These are phyloP conservation scores for Aspergillus clavatus DNA, from an alignment of 2,329 filamentous ascomycete species.

Conservation along the genomic window DNA sequence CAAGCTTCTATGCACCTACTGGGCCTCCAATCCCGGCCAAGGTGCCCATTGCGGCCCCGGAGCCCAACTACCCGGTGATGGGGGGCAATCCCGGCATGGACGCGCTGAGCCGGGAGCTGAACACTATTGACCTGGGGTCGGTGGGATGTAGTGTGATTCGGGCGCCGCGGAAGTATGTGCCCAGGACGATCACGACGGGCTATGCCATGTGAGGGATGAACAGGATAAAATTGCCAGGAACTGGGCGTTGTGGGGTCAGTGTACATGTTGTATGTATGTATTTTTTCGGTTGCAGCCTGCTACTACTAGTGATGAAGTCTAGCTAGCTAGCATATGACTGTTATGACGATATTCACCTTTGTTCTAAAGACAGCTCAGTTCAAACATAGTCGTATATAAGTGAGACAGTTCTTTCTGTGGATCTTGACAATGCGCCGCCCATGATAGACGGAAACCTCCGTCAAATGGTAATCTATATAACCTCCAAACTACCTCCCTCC, in stretches of 20 bases:
- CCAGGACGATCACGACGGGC: constrained; percentile 23
- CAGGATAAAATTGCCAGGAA: constrained; percentile 8
- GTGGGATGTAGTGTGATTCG: constrained; percentile 28
- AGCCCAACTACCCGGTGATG: constrained; percentile 26
- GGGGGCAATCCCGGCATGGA: constrained; percentile 35
- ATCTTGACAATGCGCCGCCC: too few species aligned
- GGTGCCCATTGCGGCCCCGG: constrained; percentile 35
- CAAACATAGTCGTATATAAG: too few species aligned
- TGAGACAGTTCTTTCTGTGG: too few species aligned
- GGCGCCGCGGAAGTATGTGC: constrained; percentile 29
- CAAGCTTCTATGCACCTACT: constrained; percentile 28
- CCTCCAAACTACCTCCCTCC: too few species aligned
- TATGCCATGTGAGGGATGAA: constrained; percentile 26
- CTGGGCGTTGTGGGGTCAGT: constrained; percentile 8
- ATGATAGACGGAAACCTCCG: too few species aligned
- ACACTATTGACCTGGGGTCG: constrained; percentile 46
- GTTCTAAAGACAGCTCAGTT: too few species aligned
- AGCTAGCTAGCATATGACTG: too few species aligned
- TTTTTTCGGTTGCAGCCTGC: too few species aligned
- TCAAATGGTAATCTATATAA: too few species aligned
- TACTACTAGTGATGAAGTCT: too few species aligned
- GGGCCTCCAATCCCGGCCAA: constrained; percentile 42
- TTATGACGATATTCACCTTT: too few species aligned
- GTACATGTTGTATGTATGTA: too few species aligned
- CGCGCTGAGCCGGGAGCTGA: constrained; percentile 56